Evolutionary conservation across 2,329 filamentous ascomycete species (phyloP).

Genomic region (Cladosporium colombiae): DNA sequence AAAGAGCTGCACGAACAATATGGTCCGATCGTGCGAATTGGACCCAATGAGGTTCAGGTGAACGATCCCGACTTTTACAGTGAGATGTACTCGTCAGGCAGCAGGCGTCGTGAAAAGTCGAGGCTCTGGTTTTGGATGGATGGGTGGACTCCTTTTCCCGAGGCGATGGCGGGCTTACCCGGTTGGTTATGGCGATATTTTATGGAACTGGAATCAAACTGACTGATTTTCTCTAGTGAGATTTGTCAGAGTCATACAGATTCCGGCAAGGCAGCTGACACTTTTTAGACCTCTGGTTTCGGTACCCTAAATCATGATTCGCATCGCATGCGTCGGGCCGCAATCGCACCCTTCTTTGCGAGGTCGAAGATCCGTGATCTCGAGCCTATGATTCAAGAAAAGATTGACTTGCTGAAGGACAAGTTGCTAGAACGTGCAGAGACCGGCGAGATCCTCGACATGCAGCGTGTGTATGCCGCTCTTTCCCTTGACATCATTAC

Average conservation of each 20-base stretch:
- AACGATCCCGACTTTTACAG: constrained; percentile 11
- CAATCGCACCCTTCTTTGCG: constrained; percentile 5
- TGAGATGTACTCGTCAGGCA: constrained; percentile 8
- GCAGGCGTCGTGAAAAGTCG: constrained; percentile 1
- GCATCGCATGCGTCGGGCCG: constrained; percentile 1
- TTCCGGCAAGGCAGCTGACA: background rate
- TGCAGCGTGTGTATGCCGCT: constrained; percentile 5
- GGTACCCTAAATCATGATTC: constrained; percentile 1
- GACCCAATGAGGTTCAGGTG: constrained; percentile 42
- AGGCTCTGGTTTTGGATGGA: constrained; percentile 10
- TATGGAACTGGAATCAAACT: too few species aligned
- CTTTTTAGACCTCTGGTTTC: background rate
- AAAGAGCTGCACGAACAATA: constrained; percentile 44
- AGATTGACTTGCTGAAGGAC: background rate
- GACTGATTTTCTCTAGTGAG: background rate
- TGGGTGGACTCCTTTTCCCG: background rate
- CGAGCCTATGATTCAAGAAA: constrained; percentile 4
- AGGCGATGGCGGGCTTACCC: background rate
- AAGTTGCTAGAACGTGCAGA: constrained; percentile 1
- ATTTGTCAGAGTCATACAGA: background rate
- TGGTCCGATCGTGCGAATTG: constrained; percentile 51
- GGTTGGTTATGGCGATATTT: background rate
- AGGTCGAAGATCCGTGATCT: constrained; percentile 11
- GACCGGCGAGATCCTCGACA: constrained; percentile 3
- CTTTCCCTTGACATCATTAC: constrained; percentile 3